Percentiles rank a stretch among this genome's conserved stretches.
Conservation (phyloP, 768 basidiomycete species). For the Paxillus involutus region DNA sequence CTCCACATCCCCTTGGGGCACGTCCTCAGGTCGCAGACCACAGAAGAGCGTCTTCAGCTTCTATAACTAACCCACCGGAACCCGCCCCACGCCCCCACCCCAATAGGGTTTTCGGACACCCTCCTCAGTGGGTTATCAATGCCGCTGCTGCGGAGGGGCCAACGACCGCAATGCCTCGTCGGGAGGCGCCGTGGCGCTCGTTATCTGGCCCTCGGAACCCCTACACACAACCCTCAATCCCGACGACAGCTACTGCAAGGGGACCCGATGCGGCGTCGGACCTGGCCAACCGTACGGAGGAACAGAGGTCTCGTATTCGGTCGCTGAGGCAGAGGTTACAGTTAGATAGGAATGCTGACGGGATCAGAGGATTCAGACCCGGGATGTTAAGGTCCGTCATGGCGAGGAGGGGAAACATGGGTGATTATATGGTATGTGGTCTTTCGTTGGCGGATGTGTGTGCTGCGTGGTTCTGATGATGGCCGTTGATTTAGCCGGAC, state of each 20-base stretch:
- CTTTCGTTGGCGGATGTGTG: neutral
- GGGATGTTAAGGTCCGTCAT: constrained; percentile 22
- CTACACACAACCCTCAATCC: constrained; percentile 1
- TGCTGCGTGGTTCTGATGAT: constrained; percentile 7
- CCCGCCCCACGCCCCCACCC: constrained; percentile 9
- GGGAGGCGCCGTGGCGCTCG: constrained; percentile 24
- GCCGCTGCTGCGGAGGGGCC: neutral
- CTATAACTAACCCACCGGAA: constrained; percentile 10
- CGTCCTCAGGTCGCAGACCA: constrained; percentile 21
- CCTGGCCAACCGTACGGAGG: constrained; percentile 13
- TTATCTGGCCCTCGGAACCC: constrained; percentile 14
- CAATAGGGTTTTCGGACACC: neutral
- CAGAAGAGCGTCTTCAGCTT: constrained; percentile 7
- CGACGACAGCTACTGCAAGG: neutral
- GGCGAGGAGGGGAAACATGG: constrained; percentile 27
- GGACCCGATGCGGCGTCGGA: neutral
- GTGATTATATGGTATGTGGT: constrained; percentile 54
- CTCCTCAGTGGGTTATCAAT: constrained; percentile 11
- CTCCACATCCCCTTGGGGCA: constrained; percentile 24
- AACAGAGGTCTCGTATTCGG: constrained; percentile 23
- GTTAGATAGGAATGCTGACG: constrained; percentile 23
- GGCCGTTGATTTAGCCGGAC: constrained; percentile 50
- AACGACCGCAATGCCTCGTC: neutral
- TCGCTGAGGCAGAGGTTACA: constrained; percentile 29
- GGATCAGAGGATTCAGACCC: constrained; percentile 20